Evolutionary conservation across 371 early-diverging fungal genomes (phyloP).

Genomic region (Mucor lusitanicus): DNA sequence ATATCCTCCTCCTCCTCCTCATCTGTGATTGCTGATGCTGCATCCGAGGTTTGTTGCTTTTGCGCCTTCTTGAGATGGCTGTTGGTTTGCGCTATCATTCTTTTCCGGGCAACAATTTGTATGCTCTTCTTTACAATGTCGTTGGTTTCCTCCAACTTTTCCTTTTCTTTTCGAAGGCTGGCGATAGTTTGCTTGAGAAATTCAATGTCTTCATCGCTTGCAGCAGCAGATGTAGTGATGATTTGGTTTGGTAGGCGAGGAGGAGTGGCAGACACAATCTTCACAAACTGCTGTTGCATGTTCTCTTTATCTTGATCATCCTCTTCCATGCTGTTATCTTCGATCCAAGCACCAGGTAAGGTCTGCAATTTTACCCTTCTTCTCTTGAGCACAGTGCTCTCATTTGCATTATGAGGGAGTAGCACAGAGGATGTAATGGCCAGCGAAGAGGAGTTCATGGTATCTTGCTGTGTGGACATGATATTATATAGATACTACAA

Average conservation of each 20-base stretch:
- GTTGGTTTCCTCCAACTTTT: constrained; percentile 42
- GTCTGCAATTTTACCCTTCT: constrained; percentile 9
- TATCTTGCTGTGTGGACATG: background rate
- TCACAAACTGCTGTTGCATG: background rate
- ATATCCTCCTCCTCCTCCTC: constrained; percentile 20
- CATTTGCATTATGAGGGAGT: constrained; percentile 15
- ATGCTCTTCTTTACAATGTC: constrained; percentile 47
- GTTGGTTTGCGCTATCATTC: constrained; percentile 24
- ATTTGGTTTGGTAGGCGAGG: background rate
- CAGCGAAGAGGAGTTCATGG: constrained; percentile 5
- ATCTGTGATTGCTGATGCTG: background rate
- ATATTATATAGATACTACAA: background rate
- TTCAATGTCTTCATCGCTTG: constrained; percentile 23
- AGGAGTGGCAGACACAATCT: background rate
- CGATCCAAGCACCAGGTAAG: constrained; percentile 45
- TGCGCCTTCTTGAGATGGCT: background rate
- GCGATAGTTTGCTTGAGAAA: constrained; percentile 39
- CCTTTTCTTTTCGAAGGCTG: constrained; percentile 34
- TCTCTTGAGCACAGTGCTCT: constrained; percentile 12
- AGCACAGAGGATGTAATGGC: constrained; percentile 26
- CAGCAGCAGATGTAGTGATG: too few relatives aligned
- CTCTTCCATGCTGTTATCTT: constrained; percentile 15
- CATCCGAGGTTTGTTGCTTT: background rate
- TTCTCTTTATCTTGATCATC: constrained; percentile 12
- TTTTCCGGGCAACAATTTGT: constrained; percentile 38